phyloP scores from a whole-genome alignment of 495 filamentous ascomycete species.

The Wilcoxina mikolae region DNA sequence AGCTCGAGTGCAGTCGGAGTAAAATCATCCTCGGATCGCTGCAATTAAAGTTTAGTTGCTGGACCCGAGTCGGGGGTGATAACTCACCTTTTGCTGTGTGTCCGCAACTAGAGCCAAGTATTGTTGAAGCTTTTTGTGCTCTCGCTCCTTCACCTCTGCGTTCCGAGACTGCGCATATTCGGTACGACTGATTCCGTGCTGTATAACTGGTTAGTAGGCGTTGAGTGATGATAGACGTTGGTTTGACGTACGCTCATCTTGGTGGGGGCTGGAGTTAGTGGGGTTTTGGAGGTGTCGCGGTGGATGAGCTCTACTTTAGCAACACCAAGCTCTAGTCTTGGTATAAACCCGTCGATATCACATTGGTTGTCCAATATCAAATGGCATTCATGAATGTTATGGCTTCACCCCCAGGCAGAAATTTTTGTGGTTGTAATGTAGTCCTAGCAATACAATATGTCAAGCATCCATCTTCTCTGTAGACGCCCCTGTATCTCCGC shows the following conservation, averaged over 20 bases:
- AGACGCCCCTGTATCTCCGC: not conserved
- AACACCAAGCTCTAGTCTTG: too few relatives aligned
- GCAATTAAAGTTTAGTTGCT: not conserved
- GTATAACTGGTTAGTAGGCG: constrained; percentile 21
- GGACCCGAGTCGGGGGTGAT: not conserved
- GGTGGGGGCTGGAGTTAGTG: not conserved
- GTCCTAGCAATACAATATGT: too few relatives aligned
- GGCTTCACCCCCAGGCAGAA: too few relatives aligned
- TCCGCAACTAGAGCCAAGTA: constrained; percentile 58
- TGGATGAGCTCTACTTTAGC: too few relatives aligned
- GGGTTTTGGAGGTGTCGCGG: not conserved
- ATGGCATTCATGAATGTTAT: too few relatives aligned
- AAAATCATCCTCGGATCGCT: constrained; percentile 47
- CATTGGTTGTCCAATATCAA: too few relatives aligned
- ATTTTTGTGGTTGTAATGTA: too few relatives aligned
- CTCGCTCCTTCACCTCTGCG: constrained; percentile 50
- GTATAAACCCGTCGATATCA: too few relatives aligned
- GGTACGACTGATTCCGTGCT: constrained; percentile 68
- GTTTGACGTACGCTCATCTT: constrained; percentile 20
- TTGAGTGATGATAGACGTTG: not conserved
- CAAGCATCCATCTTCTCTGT: too few relatives aligned
- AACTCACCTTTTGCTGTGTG: constrained; percentile 45
- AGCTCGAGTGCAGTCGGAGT: constrained; percentile 51
- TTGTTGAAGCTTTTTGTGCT: constrained; percentile 59
- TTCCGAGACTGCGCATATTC: constrained; percentile 42